Conservation (phyloP, 257 asterid species). For the Solanum chmielewskii region DNA sequence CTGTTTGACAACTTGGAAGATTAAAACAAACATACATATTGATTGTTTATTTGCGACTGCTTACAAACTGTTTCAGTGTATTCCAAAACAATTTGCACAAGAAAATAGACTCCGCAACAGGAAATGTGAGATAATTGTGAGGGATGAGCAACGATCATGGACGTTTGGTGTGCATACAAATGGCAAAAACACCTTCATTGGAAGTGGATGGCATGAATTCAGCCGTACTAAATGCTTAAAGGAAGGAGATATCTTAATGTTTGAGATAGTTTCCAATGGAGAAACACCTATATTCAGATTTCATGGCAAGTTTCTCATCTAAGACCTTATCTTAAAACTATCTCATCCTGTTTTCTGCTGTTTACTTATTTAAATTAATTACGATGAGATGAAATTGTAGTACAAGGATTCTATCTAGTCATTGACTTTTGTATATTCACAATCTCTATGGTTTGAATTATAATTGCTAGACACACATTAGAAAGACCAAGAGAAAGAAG, state of each 20-base stretch:
- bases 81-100: neutral
- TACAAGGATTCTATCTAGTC: neutral
- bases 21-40: neutral
- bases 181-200: neutral
- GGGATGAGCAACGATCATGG: neutral
- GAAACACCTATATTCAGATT: neutral
- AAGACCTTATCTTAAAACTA: neutral
- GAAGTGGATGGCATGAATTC: neutral
- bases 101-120: neutral
- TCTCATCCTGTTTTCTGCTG: neutral
- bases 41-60: neutral
- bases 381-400: neutral
- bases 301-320: neutral
- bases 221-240: neutral
- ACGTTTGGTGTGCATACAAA: neutral
- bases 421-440: neutral
- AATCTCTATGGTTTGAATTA: neutral
- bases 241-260: neutral
- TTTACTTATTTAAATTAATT: neutral
- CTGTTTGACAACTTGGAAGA: neutral
- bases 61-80: neutral
- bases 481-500: neutral
- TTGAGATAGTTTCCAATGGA: neutral
- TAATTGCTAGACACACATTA: neutral
- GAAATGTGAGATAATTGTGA: neutral